A percentile compares a stretch with the other conserved stretches of the same genome.
phyloP scores from a whole-genome alignment of 1,284 basidiomycete genomes.

The Boletus nobilissimus region DNA sequence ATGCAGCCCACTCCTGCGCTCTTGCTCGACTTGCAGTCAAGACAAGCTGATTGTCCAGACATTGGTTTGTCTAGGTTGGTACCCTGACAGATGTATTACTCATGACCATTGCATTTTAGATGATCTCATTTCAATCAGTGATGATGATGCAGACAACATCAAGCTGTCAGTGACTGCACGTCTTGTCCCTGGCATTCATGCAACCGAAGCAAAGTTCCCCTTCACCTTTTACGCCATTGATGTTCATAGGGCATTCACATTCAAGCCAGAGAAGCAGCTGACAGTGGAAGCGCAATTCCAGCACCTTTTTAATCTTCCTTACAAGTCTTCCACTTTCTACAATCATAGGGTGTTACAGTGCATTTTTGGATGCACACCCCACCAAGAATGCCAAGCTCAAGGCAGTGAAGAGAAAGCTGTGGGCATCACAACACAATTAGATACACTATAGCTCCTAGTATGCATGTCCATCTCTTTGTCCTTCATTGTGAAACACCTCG shows the following conservation, averaged over 20 bases:
- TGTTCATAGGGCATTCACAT: not conserved
- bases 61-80: too few relatives aligned
- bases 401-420: not conserved
- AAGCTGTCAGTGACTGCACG: not conserved
- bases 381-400: not conserved
- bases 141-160: not conserved
- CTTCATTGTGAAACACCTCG: too few relatives aligned
- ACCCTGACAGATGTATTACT: too few relatives aligned
- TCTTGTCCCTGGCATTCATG: not conserved
- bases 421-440: too few relatives aligned
- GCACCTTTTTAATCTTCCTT: not conserved
- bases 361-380: not conserved
- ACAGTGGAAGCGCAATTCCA: not conserved
- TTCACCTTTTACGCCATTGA: not conserved
- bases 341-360: not conserved
- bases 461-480: too few relatives aligned
- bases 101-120: too few relatives aligned
- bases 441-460: too few relatives aligned
- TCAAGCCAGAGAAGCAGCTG: not conserved
- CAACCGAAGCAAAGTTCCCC: not conserved
- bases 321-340: not conserved
- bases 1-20: too few relatives aligned
- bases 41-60: too few relatives aligned
- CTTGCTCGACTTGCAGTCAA: too few relatives aligned
- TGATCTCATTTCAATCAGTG: too few relatives aligned